Percentiles rank a stretch among this genome's conserved stretches.
phyloP scores from a whole-genome alignment of 1,284 basidiomycete genomes.

The Ustilago loliicola region DNA sequence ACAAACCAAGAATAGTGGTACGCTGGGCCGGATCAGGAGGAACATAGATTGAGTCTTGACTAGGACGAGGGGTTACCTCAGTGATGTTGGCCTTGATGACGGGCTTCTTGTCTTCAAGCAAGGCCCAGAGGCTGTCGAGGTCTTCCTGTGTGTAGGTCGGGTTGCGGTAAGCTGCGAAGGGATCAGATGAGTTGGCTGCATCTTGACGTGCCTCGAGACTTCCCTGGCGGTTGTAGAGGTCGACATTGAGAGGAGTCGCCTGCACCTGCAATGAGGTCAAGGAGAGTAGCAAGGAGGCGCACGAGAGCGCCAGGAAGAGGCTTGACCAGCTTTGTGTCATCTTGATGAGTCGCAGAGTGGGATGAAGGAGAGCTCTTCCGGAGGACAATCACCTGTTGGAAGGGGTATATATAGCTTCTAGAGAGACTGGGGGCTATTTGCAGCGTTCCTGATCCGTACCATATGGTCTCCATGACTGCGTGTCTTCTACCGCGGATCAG shows the following conservation, averaged over 20 bases:
- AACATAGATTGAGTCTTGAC: constrained; percentile 1
- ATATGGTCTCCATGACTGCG: neutral
- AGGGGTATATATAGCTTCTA: neutral
- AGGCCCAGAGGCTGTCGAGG: neutral
- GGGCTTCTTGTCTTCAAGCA: constrained; percentile 1
- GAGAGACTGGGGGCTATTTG: neutral
- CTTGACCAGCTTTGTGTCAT: constrained; percentile 7
- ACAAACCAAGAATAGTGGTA: neutral
- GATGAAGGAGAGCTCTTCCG: neutral
- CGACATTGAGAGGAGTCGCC: neutral
- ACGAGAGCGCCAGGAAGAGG: neutral
- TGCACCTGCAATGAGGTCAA: neutral
- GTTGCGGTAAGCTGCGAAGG: constrained; percentile 1
- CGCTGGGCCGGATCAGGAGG: neutral
- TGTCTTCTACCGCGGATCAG: neutral
- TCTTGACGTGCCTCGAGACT: neutral
- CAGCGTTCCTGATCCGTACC: neutral
- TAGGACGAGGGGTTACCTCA: neutral
- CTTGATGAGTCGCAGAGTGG: neutral
- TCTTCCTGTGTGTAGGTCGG: neutral
- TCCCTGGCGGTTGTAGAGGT: neutral
- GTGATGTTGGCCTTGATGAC: neutral
- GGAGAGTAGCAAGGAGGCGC: neutral
- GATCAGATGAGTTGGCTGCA: neutral
- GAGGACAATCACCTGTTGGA: neutral